phyloP scores from a whole-genome alignment of 78 protist species.

The slime mould (Dictyostelium discoideum) region dicty_2.7 NC_007091.3:3390501-3391000 shows the following conservation, averaged over 20 bases:
- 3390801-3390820: background rate
- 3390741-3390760: constrained; percentile 6
- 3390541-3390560: background rate
- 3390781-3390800: background rate
- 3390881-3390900: background rate
- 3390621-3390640: background rate
- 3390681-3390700: background rate
- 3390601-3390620: background rate
- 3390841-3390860: constrained; percentile 17
- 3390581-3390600: background rate
- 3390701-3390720: constrained; percentile 8
- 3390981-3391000: background rate
- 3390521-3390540: background rate
- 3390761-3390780: constrained; percentile 36
- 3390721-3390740: constrained; percentile 22
- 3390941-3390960: background rate
- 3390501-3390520: background rate
- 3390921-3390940: background rate
- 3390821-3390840: background rate
- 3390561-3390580: background rate
- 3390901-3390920: background rate
- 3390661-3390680: constrained; percentile 19
- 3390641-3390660: background rate
- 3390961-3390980: constrained; percentile 17
- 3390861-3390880: background rate